Evolutionary conservation across 2,329 filamentous ascomycete species (phyloP).

Genomic region (Paecilomyces sp.): DNA sequence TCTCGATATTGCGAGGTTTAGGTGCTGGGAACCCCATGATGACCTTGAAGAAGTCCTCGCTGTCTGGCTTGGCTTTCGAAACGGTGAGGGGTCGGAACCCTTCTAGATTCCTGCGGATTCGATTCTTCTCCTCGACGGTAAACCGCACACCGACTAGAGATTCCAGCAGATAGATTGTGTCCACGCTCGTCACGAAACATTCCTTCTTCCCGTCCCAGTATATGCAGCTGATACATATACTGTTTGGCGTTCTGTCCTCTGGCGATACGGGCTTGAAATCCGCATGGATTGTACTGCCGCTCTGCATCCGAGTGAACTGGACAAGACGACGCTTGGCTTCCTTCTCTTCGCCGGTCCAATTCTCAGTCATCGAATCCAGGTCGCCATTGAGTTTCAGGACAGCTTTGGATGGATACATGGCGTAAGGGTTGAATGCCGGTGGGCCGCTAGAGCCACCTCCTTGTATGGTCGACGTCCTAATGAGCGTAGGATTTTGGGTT

Average conservation of each 20-base stretch:
- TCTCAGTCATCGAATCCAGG: constrained; percentile 71
- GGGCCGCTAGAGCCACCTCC: constrained; percentile 41
- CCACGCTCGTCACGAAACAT: constrained; percentile 91
- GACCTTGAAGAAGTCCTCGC: constrained; percentile 96
- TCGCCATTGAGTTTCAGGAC: constrained; percentile 79
- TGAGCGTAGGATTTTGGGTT: constrained; percentile 51
- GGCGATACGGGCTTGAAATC: constrained; percentile 72
- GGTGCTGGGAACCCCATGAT: constrained; percentile 97
- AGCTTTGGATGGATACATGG: constrained; percentile 77
- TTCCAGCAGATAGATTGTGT: constrained; percentile 92
- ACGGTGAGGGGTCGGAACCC: constrained; percentile 89
- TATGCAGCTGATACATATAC: constrained; percentile 95
- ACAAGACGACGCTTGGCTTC: constrained; percentile 75
- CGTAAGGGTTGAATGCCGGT: constrained; percentile 66
- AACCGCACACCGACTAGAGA: constrained; percentile 81
- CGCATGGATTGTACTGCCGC: constrained; percentile 71
- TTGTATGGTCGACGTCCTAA: constrained; percentile 61
- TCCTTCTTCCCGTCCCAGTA: constrained; percentile 89
- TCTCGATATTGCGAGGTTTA: constrained; percentile 96
- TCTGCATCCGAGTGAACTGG: constrained; percentile 76
- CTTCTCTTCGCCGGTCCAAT: constrained; percentile 78
- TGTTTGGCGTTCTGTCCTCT: constrained; percentile 72
- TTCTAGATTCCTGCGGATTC: constrained; percentile 90
- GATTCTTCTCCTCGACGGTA: constrained; percentile 96
- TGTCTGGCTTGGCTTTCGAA: constrained; percentile 85